Conservation (phyloP, 2,329 filamentous ascomycete species). For the Diaporthe aspalathi region DNA sequence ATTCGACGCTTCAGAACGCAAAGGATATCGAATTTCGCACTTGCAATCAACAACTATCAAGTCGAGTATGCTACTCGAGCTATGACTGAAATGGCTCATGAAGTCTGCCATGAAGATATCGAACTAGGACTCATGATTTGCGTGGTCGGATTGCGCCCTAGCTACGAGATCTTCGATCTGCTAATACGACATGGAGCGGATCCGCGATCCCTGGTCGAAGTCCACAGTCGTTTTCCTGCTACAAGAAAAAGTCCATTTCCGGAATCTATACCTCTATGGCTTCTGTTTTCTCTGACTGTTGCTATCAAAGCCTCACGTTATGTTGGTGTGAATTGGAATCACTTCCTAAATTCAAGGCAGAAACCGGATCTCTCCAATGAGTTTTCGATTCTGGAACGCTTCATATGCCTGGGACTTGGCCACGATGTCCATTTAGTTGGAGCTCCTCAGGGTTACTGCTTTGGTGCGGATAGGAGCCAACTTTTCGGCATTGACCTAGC, state of each 20-base stretch:
- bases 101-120: not conserved
- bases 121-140: not conserved
- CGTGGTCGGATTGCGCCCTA: not conserved
- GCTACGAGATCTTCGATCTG: not conserved
- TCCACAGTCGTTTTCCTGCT: too few species aligned
- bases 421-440: not conserved
- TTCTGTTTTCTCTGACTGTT: not conserved
- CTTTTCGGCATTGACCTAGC: not conserved
- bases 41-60: too few species aligned
- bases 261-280: not conserved
- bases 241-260: not conserved
- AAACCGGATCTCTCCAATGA: too few species aligned
- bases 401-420: not conserved
- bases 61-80: too few species aligned
- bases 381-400: not conserved
- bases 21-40: too few species aligned
- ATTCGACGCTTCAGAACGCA: too few species aligned
- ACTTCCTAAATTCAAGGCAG: too few species aligned
- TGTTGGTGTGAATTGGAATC: fast-evolving
- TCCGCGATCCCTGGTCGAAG: not conserved
- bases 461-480: too few species aligned
- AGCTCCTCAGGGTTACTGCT: fast-evolving
- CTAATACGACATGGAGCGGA: not conserved
- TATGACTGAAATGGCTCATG: too few species aligned
- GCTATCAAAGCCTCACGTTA: too few species aligned